Conservation (phyloP, 176 grass and related monocot genomes). For the Zea luxurians region DNA sequence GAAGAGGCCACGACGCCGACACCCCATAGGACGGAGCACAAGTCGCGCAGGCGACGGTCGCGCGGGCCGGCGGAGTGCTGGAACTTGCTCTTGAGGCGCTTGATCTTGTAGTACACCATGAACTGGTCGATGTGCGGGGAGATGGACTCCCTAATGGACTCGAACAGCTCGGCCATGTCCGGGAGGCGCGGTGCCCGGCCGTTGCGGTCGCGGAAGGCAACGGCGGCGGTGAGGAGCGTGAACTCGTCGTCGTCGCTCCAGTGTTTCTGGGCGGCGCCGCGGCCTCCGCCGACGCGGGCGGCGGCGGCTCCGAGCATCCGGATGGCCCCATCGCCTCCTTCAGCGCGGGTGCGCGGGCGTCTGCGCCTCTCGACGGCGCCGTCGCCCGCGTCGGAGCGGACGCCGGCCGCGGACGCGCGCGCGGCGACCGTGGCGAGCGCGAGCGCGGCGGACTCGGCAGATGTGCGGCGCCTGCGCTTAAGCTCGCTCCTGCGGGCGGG, state of each 20-base stretch:
- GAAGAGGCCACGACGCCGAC: constrained; percentile 20
- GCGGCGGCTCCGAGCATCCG: constrained; percentile 34
- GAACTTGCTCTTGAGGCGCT: constrained; percentile 64
- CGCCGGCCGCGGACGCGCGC: constrained; percentile 23
- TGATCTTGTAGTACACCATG: constrained; percentile 64
- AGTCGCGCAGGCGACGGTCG: constrained; percentile 54
- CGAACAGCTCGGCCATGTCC: constrained; percentile 43
- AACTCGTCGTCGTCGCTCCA: constrained; percentile 67
- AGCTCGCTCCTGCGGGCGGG: constrained; percentile 31
- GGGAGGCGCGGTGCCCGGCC: constrained; percentile 46
- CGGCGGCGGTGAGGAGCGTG: constrained; percentile 53
- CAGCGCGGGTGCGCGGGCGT: neutral
- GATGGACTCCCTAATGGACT: constrained; percentile 39
- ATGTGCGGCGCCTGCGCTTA: constrained; percentile 35
- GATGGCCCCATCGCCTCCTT: constrained; percentile 17
- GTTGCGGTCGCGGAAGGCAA: constrained; percentile 53
- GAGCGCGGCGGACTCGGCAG: constrained; percentile 38
- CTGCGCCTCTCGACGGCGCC: neutral
- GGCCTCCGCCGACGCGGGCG: constrained; percentile 13
- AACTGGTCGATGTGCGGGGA: constrained; percentile 40
- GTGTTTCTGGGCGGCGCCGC: constrained; percentile 33
- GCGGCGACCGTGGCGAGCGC: constrained; percentile 24
- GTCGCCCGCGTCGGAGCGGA: neutral
- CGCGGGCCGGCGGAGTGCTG: constrained; percentile 31
- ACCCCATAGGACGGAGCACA: constrained; percentile 65